Evolutionary conservation across 225 moss, liverwort and hornwort genomes (phyloP).

Genomic region (Marchantia paleacea): DNA sequence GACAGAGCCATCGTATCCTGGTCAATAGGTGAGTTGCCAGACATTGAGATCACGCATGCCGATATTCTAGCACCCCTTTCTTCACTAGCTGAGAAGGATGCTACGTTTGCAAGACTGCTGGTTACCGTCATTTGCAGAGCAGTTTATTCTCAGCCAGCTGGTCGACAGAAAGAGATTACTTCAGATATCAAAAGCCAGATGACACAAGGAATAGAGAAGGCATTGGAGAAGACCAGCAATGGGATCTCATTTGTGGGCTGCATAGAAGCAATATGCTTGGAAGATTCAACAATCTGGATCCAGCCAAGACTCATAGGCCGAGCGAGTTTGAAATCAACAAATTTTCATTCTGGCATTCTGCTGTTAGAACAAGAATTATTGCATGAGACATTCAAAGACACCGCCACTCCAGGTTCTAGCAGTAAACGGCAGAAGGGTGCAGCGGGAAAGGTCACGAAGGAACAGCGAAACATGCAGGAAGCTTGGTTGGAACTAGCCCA

Average conservation of each 20-base stretch:
- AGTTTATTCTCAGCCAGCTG: conserved; percentile 54
- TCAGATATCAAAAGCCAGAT: conserved; percentile 51
- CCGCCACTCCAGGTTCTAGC: conserved; percentile 23
- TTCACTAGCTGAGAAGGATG: conserved; percentile 73
- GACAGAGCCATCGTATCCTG: not conserved
- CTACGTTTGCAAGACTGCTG: conserved; percentile 70
- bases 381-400: conserved; percentile 47
- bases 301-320: conserved; percentile 67
- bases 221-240: conserved; percentile 64
- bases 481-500: conserved; percentile 84
- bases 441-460: conserved; percentile 51
- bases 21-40: conserved; percentile 82
- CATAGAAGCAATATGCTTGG: conserved; percentile 69
- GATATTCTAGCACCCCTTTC: conserved; percentile 73
- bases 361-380: conserved; percentile 74
- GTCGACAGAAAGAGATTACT: not conserved
- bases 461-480: conserved; percentile 57
- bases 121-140: conserved; percentile 66
- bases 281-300: conserved; percentile 84
- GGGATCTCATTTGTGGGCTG: conserved; percentile 82
- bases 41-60: conserved; percentile 85
- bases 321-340: conserved; percentile 74
- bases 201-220: conserved; percentile 62
- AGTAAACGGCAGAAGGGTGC: conserved; percentile 64
- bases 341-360: conserved; percentile 76